Evolutionary conservation across 2,329 filamentous ascomycete species (phyloP), one percentile per base, ranked within the genome.

Genomic region (Apiospora aurea): DNA sequence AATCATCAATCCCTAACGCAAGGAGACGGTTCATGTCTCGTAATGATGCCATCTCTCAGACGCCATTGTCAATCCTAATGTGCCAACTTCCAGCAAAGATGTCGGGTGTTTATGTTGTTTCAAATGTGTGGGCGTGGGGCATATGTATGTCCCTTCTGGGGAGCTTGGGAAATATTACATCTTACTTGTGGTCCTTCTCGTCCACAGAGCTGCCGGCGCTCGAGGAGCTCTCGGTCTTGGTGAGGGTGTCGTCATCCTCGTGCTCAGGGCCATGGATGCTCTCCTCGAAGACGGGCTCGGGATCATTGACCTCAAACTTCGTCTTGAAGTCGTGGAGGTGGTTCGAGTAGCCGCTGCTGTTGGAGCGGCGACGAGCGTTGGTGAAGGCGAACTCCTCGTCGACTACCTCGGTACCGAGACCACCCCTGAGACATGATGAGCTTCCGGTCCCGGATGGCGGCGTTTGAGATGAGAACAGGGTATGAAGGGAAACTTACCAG

Each of bases 271-370:
- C 94, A 79, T 97, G 94, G 72, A 96, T 74, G 71, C 90, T 89
- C 83, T 98, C 95, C 82, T 98, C 95, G 77, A 97, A 97, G 79
- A 97, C 93, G 53, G 95, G 95, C 79, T 98, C 96, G 24, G 90
- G 87, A 78, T 98, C 96, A 81, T 94, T 88, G 77, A 93, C 87
- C 84, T 99, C 96, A 81, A 98, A 98, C 86, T 99, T 99, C 84
- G 95, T 97, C 89, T 96, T 97, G 86, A 97, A 94, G 81, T 95
- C 90, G 73, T 89, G 88, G 77, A 94, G 85, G 78, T 90, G 87
- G 79, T 90, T 88, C 71, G 90, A 91, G 77, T 92, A 88, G 79
- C 88, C 91, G 85, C 92, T 95, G 82, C 93, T 96, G 87, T 98
- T 98, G 84, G 94, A 97, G 82, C 94, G 95, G 82, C 96, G 96